Conservation (phyloP, 2,329 filamentous ascomycete species). For the Colletotrichum navitas region DNA sequence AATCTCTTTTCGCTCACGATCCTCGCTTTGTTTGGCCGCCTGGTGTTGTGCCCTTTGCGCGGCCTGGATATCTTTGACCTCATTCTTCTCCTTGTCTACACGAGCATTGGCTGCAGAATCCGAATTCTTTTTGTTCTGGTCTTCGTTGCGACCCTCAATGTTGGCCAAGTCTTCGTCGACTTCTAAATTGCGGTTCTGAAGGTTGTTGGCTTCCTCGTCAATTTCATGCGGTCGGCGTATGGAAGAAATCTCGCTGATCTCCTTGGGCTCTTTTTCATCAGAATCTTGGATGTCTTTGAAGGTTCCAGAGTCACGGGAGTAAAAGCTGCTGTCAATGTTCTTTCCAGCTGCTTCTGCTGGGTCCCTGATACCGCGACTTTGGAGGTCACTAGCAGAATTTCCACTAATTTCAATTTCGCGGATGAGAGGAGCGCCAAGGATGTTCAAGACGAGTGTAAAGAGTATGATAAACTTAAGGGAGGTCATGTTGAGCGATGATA, state of each 20-base stretch:
- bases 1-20: background rate
- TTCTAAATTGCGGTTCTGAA: background rate
- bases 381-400: background rate
- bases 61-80: constrained; percentile 1
- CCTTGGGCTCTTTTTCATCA: background rate
- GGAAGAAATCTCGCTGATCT: background rate
- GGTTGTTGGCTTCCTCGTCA: background rate
- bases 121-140: background rate
- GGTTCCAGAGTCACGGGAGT: background rate
- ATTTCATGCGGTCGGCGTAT: background rate
- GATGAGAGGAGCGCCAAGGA: constrained; percentile 10
- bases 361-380: background rate
- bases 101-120: background rate
- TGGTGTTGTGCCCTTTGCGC: background rate
- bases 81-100: background rate
- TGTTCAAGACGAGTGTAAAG: constrained; percentile 8
- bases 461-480: constrained; percentile 5
- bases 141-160: background rate
- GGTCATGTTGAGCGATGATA: background rate
- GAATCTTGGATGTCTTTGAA: background rate
- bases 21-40: background rate
- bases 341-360: background rate
- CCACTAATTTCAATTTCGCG: background rate
- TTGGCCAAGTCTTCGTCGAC: background rate
- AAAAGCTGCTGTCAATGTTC: background rate